These are phyloP conservation scores for Marasmius sp. DNA, from an alignment of 1,284 basidiomycete species.

Conservation along the genomic window DNA sequence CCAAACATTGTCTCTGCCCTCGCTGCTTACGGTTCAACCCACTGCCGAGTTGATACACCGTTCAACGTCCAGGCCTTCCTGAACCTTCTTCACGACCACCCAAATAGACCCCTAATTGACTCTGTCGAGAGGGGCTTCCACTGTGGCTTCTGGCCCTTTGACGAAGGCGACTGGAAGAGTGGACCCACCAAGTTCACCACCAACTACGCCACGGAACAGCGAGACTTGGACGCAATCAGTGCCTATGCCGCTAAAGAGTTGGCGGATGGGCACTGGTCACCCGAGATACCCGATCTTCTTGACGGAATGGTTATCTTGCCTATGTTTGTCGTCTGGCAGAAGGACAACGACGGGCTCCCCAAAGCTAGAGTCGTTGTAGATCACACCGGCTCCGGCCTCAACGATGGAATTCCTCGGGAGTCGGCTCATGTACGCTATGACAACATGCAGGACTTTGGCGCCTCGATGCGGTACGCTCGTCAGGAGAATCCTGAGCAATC, in stretches of 20 bases:
- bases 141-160: slow-evolving; percentile 29
- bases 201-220: slow-evolving; percentile 21
- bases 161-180: slow-evolving; percentile 13
- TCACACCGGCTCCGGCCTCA: slow-evolving; percentile 23
- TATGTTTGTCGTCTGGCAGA: slow-evolving; percentile 26
- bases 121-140: no score
- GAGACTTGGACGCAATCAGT: slow-evolving; percentile 20
- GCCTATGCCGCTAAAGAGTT: slow-evolving; percentile 21
- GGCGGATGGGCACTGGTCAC: slow-evolving; percentile 20
- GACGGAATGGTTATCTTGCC: slow-evolving; percentile 24
- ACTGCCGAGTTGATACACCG: no score
- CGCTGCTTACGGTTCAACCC: no score
- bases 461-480: slow-evolving; percentile 19
- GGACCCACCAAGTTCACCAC: not conserved
- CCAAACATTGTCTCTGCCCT: no score
- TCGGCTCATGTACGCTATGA: slow-evolving; percentile 28
- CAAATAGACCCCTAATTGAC: no score
- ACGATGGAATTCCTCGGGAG: slow-evolving; percentile 20
- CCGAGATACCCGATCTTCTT: slow-evolving; percentile 11
- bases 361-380: slow-evolving; percentile 23
- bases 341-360: not conserved
- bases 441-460: slow-evolving; percentile 28
- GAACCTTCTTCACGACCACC: no score
- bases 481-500: slow-evolving; percentile 4
- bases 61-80: no score